Evolutionary conservation across 2,329 filamentous ascomycete genomes (phyloP).

Genomic region (Trichophyton schoenleinii): DNA sequence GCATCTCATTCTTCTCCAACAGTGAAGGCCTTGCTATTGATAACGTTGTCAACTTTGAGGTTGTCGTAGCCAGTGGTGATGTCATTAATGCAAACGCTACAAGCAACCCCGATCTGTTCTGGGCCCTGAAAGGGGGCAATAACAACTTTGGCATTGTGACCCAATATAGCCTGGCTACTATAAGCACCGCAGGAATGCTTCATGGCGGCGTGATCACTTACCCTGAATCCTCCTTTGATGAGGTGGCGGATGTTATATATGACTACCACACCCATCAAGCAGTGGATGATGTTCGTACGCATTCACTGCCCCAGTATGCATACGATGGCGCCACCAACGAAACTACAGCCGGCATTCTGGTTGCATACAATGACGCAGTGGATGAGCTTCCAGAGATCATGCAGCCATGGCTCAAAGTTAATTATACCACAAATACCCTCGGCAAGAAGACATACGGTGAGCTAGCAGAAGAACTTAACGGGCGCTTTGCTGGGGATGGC

Average conservation of each 20-base stretch:
- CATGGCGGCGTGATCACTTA: not conserved
- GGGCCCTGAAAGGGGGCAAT: not conserved
- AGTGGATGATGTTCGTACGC: conserved; percentile 2
- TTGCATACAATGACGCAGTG: conserved; percentile 5
- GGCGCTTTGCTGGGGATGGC: not conserved
- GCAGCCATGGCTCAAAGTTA: conserved; percentile 4
- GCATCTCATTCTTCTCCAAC: not conserved
- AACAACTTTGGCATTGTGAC: not conserved
- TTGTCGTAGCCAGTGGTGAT: not conserved
- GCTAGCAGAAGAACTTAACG: too few species aligned
- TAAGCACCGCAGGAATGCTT: not conserved
- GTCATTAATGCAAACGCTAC: not conserved
- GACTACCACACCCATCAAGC: conserved; percentile 7
- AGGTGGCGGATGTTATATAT: conserved; percentile 3
- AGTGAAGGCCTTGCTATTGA: not conserved
- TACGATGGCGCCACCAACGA: conserved; percentile 3
- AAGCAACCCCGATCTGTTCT: not conserved
- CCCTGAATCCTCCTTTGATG: conserved; percentile 2
- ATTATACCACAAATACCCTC: not conserved
- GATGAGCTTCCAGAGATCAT: conserved; percentile 5
- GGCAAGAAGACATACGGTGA: too few species aligned
- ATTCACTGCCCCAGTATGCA: conserved; percentile 6
- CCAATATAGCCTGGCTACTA: not conserved
- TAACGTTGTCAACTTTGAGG: not conserved
- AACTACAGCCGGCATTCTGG: not conserved